Conservation (phyloP, 2,329 filamentous ascomycete species). For the Fusarium sp. region DNA sequence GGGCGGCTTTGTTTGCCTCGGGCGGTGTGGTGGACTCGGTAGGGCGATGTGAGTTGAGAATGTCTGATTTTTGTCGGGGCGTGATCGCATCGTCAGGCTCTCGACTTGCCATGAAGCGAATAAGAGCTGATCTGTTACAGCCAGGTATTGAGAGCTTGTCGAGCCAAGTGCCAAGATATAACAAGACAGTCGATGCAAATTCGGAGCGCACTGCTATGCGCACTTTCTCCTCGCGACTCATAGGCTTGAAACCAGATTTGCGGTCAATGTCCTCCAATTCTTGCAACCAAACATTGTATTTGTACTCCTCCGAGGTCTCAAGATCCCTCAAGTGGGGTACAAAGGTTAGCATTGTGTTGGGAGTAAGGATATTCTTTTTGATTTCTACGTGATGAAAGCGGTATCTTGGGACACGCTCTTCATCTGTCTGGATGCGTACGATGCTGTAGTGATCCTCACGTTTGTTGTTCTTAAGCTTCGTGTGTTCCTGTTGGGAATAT, state of each 20-base stretch:
- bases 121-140: slow-evolving; percentile 63
- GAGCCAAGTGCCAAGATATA: slow-evolving; percentile 66
- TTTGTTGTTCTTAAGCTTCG: slow-evolving; percentile 57
- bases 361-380: slow-evolving; percentile 67
- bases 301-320: slow-evolving; percentile 64
- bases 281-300: slow-evolving; percentile 66
- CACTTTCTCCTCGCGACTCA: slow-evolving; percentile 63
- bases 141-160: slow-evolving; percentile 59
- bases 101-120: slow-evolving; percentile 63
- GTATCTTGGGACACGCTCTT: slow-evolving; percentile 66
- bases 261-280: slow-evolving; percentile 68
- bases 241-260: slow-evolving; percentile 66
- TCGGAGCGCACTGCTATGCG: slow-evolving; percentile 62
- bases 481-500: slow-evolving; percentile 53
- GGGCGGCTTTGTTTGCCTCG: slow-evolving; percentile 55
- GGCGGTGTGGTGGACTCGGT: slow-evolving; percentile 52
- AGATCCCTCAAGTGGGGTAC: slow-evolving; percentile 69
- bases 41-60: slow-evolving; percentile 60
- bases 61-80: slow-evolving; percentile 64
- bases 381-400: slow-evolving; percentile 70
- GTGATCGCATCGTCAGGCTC: slow-evolving; percentile 61
- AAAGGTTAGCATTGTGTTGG: slow-evolving; percentile 69
- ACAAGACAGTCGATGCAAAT: slow-evolving; percentile 60
- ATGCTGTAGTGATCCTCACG: slow-evolving; percentile 55
- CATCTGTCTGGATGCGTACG: slow-evolving; percentile 60